phyloP scores from a whole-genome alignment of 768 basidiomycete species.

The Roridomyces roridus region DNA sequence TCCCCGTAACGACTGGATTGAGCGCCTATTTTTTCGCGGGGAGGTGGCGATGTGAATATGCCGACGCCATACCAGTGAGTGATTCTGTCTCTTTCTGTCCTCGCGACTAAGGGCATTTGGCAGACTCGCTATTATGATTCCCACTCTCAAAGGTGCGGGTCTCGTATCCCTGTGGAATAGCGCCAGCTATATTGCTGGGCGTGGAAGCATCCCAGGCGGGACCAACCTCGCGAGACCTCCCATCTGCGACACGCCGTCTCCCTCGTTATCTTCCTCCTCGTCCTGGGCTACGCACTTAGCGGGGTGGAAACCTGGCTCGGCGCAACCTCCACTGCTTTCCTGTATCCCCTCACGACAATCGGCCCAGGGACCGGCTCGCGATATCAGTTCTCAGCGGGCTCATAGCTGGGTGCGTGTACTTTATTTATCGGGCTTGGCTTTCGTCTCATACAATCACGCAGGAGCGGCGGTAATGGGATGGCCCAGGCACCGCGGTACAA shows the following conservation, averaged over 20 bases:
- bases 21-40: neutral
- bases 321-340: neutral
- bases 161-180: neutral
- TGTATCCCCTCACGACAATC: neutral
- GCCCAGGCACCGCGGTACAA: neutral
- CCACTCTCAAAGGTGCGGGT: constrained; percentile 4
- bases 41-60: neutral
- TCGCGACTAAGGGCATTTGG: neutral
- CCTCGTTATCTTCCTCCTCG: neutral
- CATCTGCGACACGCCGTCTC: constrained; percentile 3
- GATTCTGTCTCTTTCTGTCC: too few relatives aligned
- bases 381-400: constrained; percentile 16
- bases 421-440: too few relatives aligned
- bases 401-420: neutral
- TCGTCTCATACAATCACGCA: too few relatives aligned
- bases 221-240: neutral
- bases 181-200: neutral
- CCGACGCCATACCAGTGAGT: constrained; percentile 9
- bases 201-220: neutral
- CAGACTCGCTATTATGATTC: constrained; percentile 2
- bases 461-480: neutral
- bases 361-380: too few relatives aligned
- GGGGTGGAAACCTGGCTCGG: neutral
- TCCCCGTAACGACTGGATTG: neutral
- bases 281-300: neutral